Base-by-base conservation (phyloP, 306 rosid species). In the Gastrolobium bilobum region DNA sequence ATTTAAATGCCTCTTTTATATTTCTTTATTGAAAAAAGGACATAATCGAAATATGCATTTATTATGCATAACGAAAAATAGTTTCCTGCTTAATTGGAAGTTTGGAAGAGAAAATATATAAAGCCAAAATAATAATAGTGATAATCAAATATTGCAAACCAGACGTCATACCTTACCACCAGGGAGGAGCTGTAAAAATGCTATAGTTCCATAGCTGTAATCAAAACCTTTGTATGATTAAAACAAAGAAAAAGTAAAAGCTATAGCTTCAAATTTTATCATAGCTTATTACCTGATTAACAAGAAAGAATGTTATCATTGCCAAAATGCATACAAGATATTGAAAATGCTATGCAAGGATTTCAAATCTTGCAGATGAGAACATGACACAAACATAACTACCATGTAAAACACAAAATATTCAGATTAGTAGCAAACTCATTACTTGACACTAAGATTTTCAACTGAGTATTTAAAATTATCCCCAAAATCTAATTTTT, bases 181-280 rank as follows among this genome's bases (percentile, higher is more conserved):
- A 7, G 98, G 99, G 60, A 93, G 87, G 86, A 95, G 99, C 89
- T 95, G 99, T 31, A 98, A 95, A 88, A 95, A 95, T 71, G 99
- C 99, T 95, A 51, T 47, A 48, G 53, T 57, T 56, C 63, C 68
- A 59, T 53, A 40, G 71, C 10, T 95, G 79, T 82, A 73, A 71
- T 52, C 75, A 84, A 80, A 38, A 79, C 56, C 10, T 69, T 26
- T 77, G 31, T 51, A 69, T 40, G 68, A 69, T 63, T 34, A 58
- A 37, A 64, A 71, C 30, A 38, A 34, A 54, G 75, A 13, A 62
- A 61, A 30, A 38, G n/a, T 42, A 42, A 54, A 79, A 37, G 69
- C 48, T 34, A 5, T 61, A 61, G 52, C 14, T 68, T 60, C 57
- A 68, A 29, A 8, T 76, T 39, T 50, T 29, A 8, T 38, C 38